Evolutionary conservation across 2,329 filamentous ascomycete genomes (phyloP).

Genomic region (Penicillium sp.): DNA sequence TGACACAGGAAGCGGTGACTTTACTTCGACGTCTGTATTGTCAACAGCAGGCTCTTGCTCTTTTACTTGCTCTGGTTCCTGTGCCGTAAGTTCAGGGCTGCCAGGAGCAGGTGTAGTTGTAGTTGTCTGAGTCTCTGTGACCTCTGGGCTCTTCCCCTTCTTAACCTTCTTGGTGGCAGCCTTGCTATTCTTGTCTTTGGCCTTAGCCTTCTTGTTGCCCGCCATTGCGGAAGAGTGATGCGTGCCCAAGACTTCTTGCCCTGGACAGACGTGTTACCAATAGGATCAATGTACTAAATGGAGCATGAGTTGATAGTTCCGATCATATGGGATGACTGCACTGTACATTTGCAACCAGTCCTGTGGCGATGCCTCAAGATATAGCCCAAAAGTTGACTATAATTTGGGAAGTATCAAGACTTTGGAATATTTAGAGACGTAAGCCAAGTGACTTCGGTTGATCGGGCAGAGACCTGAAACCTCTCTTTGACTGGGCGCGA

Average conservation of each 20-base stretch:
- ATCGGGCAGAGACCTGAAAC: slow-evolving; percentile 21
- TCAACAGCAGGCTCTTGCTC: neutral
- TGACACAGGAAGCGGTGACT: slow-evolving; percentile 1
- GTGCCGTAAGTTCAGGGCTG: slow-evolving; percentile 14
- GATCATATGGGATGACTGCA: slow-evolving; percentile 28
- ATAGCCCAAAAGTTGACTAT: slow-evolving; percentile 26
- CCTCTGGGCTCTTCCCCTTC: slow-evolving; percentile 32
- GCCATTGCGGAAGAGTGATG: slow-evolving; percentile 29
- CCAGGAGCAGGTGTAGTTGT: slow-evolving; percentile 19
- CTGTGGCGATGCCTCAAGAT: slow-evolving; percentile 28
- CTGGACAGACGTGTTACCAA: slow-evolving; percentile 32
- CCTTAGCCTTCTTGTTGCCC: slow-evolving; percentile 31
- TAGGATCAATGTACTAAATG: slow-evolving; percentile 19
- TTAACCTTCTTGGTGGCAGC: slow-evolving; percentile 31
- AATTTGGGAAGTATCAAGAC: slow-evolving; percentile 19
- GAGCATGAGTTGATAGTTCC: slow-evolving; percentile 25
- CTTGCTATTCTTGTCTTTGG: slow-evolving; percentile 28
- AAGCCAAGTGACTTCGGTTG: slow-evolving; percentile 14
- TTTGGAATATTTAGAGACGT: slow-evolving; percentile 16
- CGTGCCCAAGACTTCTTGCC: slow-evolving; percentile 29
- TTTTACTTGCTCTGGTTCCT: slow-evolving; percentile 19
- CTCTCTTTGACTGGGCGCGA: slow-evolving; percentile 25
- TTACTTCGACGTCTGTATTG: slow-evolving; percentile 6
- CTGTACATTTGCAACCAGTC: slow-evolving; percentile 31
- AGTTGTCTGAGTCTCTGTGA: slow-evolving; percentile 21